Base-by-base conservation (phyloP, 495 filamentous ascomycete species). In the Penicillium robsamsonii region DNA sequence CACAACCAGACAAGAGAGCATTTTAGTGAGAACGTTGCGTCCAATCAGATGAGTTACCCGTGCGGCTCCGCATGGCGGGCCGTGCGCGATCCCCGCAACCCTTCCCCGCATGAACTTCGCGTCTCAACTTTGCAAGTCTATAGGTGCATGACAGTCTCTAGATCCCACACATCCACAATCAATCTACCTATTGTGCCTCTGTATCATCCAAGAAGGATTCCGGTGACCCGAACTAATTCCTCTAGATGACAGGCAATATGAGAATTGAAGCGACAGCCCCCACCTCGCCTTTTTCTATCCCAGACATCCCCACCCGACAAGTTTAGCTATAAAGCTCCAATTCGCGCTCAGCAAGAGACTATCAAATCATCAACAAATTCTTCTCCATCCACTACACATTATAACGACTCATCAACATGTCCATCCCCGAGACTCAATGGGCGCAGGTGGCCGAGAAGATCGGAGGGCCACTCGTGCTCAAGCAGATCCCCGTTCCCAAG, bases 371-470 rank as follows among this genome's bases (percentile, higher is more conserved):
- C 12, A 22, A 31, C n/a, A 11, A 46, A 29, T 29, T 1, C 15
- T 35, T 18, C 9, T 24, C 10, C 11, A 24, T 2, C 22, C 12
- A 22, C 12, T 9, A 22, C 11, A n/a, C 1, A 22, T 22, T 22
- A 22, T 22, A 22, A 27, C 25, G 0, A 5, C 25, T 40, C 27
- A 17, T 31, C 20, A 44, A 44, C 7, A 53, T 53, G 41, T 46
- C 53, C 17, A 70, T 95, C 58, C 91, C 91, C 43, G 82, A 78
- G 43, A 84, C 82, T 66, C 91, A 96, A 76, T 89, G 84, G 89
- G 91, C 91, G 6, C 87, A 91, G 70, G 88, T 96, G 53, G 81
- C 91, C 62, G 87, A 94, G 69, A 80, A 87, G 74, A 81, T 77
- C 38, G 88, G 88, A 53, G 87, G 86, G 13, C 87, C 87, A n/a